Evolutionary conservation across 139 green algal genomes (phyloP).

Genomic region (Coelastrella sp.): DNA sequence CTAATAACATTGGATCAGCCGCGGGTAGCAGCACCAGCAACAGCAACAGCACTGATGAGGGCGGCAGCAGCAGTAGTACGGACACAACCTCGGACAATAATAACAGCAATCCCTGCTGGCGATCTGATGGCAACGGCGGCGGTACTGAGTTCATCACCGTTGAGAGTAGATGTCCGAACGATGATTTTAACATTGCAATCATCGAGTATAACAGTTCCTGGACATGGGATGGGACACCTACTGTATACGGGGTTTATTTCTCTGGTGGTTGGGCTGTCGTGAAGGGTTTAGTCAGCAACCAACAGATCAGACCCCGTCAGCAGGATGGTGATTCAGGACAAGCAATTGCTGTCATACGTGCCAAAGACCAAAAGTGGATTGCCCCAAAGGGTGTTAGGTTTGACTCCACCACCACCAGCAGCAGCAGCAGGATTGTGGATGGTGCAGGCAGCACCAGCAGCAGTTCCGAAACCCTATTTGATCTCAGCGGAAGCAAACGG

Average conservation of each 20-base stretch:
- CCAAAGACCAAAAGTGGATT: not conserved
- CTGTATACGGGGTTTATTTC: not conserved
- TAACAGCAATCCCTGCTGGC: not conserved
- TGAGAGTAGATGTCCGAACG: not conserved
- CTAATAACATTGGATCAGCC: too few species aligned
- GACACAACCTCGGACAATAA: not conserved
- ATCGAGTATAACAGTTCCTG: not conserved
- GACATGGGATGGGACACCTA: not conserved
- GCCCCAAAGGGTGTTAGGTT: not conserved
- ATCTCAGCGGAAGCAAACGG: not conserved
- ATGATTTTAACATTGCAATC: constrained; percentile 10
- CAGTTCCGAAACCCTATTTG: not conserved
- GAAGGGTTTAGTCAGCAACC: not conserved
- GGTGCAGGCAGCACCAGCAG: not conserved
- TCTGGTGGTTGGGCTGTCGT: not conserved
- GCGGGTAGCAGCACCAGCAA: too few species aligned
- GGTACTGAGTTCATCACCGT: not conserved
- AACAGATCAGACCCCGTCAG: not conserved
- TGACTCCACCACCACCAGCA: not conserved
- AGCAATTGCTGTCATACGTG: not conserved
- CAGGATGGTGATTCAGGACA: not conserved
- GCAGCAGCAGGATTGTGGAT: not conserved
- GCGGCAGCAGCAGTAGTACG: not conserved
- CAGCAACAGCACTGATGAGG: not conserved
- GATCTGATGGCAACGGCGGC: not conserved